A percentile compares a stretch with the other conserved stretches of the same genome.
These are phyloP conservation scores for Tylopilus orsonianus DNA, from an alignment of 1,284 basidiomycete species.

Conservation along the genomic window DNA sequence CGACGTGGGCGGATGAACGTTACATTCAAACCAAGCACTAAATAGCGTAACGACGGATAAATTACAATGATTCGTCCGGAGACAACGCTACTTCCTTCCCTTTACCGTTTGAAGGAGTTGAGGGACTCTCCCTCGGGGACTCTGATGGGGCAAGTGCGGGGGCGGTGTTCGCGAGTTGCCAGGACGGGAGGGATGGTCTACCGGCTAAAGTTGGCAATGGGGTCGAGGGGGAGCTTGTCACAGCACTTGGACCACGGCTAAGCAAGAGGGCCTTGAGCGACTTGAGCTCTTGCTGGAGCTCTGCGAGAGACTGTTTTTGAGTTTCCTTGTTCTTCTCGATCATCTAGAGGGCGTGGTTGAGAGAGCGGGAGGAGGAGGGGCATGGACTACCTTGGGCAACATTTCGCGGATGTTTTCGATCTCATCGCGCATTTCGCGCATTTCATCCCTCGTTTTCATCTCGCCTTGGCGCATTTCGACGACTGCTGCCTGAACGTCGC, in stretches of 20 bases:
- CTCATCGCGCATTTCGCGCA: conserved; percentile 90
- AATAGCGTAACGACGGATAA: conserved; percentile 5
- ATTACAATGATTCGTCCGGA: conserved; percentile 19
- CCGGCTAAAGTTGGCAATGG: conserved; percentile 46
- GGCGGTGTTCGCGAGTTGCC: conserved; percentile 65
- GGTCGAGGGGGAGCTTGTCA: conserved; percentile 49
- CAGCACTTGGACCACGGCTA: conserved; percentile 48
- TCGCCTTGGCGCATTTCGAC: conserved; percentile 79
- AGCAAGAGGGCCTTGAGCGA: conserved; percentile 91
- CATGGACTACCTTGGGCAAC: conserved; percentile 74
- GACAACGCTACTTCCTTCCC: conserved; percentile 43
- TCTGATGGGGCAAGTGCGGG: conserved; percentile 23
- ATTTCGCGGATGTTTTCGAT: conserved; percentile 88
- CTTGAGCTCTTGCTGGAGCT: conserved; percentile 93
- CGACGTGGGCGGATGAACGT: background rate
- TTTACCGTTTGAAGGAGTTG: conserved; percentile 38
- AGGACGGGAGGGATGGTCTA: conserved; percentile 81
- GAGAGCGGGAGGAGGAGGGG: conserved; percentile 1
- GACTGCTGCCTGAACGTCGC: conserved; percentile 80
- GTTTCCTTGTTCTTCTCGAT: conserved; percentile 90
- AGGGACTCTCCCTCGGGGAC: conserved; percentile 16
- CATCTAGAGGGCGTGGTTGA: conserved; percentile 56
- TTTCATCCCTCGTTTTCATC: conserved; percentile 80
- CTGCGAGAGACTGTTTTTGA: conserved; percentile 75
- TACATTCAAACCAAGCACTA: conserved; percentile 7